Evolutionary conservation across 225 moss, liverwort and hornwort genomes (phyloP), one percentile per base, ranked within the genome.

Genomic region (Anthoceros angustus): DNA sequence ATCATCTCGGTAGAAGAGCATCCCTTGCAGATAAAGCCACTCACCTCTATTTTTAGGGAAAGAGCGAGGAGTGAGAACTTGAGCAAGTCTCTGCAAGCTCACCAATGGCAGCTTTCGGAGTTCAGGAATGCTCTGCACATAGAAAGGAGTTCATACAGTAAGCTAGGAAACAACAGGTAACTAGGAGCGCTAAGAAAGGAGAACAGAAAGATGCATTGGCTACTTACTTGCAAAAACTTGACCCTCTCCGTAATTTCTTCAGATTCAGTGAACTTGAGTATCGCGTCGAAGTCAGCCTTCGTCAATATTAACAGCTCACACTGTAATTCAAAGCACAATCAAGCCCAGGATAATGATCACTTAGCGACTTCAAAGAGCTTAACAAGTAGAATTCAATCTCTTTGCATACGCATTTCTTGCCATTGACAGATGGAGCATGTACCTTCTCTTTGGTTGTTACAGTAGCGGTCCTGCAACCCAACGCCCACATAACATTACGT

Each of bases 51-150:
- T 87, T 66, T 85, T 93, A 26, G 63, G 46, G 38, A 87, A 89
- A 25, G 72, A 83, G 40, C 92, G 82, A 4, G 70, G 63, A 69
- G 64, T 81, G 48, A 89, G 71, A 49, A 89, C 86, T 67, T 84
- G 86, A n/a, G 92, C 86, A 64, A 92, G 83, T 18, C 87, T 80
- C 72, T 69, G 78, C 76, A 89, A 74, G 69, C 92, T 93, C 63
- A 87, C 86, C 65, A 83, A 83, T 18, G 85, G 87, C 42, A 89
- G 86, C 42, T 87, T 74, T 43, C 72, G 74, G 49, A 89, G 82
- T 67, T 86, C 89, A 69, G 74, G 70, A 72, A 87, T 85, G 45
- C 73, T 83, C 89, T 89, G 74, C 73, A 78, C 12, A 60, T 2
- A 2, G 23, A 5, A 55, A 20, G 6, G 1, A 48, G 1, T 4